Evolutionary conservation across 495 filamentous ascomycete species (phyloP).

Genomic region (Ramalina intermedia): DNA sequence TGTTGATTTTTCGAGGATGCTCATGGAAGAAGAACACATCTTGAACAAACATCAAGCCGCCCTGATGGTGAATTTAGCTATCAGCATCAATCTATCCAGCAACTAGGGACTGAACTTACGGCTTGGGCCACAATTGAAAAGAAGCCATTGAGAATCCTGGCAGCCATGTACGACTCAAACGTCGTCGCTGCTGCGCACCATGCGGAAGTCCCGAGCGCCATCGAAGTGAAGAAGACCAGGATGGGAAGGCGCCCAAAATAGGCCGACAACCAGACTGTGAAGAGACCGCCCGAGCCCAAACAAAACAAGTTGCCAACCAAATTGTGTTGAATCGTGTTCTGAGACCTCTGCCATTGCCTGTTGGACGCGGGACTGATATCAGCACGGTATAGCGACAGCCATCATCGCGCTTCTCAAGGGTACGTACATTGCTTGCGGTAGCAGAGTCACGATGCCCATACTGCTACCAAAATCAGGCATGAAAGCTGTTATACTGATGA

Average conservation of each 20-base stretch:
- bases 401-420: background rate
- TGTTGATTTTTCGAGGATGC: conserved; percentile 47
- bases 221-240: conserved; percentile 41
- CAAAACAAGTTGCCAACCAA: conserved; percentile 45
- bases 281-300: conserved; percentile 39
- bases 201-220: conserved; percentile 32
- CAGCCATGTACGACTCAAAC: conserved; percentile 43
- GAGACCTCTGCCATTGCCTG: conserved; percentile 21
- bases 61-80: conserved; percentile 16
- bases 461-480: conserved; percentile 43
- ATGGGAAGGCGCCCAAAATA: conserved; percentile 48
- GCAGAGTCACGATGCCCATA: conserved; percentile 37
- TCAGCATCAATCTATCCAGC: too few relatives aligned
- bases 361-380: background rate
- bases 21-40: conserved; percentile 56
- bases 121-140: conserved; percentile 42
- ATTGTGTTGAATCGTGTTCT: conserved; percentile 36
- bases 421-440: conserved; percentile 34
- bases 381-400: background rate
- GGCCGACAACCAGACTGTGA: conserved; percentile 38
- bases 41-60: conserved; percentile 48
- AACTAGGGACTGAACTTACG: conserved; percentile 7
- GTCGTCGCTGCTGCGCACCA: conserved; percentile 39
- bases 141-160: conserved; percentile 48
- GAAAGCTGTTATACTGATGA: conserved; percentile 39